These are phyloP conservation scores for Paspalum vaginatum DNA, from an alignment of 176 grass and related monocot species.

Conservation along the genomic window DNA sequence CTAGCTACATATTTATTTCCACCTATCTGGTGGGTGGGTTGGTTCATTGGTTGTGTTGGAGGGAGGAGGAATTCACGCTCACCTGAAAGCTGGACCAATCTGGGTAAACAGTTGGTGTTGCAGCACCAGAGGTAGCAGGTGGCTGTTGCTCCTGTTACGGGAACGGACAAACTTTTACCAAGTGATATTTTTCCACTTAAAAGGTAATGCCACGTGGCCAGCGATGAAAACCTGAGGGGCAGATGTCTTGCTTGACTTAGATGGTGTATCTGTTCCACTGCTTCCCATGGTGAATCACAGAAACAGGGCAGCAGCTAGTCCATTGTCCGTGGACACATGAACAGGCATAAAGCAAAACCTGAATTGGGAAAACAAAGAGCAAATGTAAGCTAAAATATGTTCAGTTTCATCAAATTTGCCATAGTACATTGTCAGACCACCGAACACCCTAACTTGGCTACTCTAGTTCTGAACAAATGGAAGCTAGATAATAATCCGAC, in stretches of 20 bases:
- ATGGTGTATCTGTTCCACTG: slow-evolving; percentile 60
- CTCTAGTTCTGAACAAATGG: neutral
- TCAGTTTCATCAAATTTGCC: neutral
- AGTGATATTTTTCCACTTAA: slow-evolving; percentile 1
- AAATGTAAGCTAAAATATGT: slow-evolving; percentile 29
- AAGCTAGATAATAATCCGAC: neutral
- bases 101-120: slow-evolving; percentile 63
- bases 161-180: slow-evolving; percentile 19
- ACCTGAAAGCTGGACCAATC: slow-evolving; percentile 96
- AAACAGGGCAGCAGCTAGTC: slow-evolving; percentile 29
- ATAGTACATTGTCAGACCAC: neutral
- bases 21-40: neutral
- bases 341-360: slow-evolving; percentile 45
- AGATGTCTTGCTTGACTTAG: slow-evolving; percentile 71
- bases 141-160: slow-evolving; percentile 77
- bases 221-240: slow-evolving; percentile 65
- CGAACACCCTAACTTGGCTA: slow-evolving; percentile 5
- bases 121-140: slow-evolving; percentile 52
- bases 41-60: neutral
- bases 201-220: slow-evolving; percentile 14
- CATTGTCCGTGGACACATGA: slow-evolving; percentile 40
- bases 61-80: neutral
- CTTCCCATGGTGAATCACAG: slow-evolving; percentile 67
- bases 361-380: slow-evolving; percentile 21
- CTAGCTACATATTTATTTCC: slow-evolving; percentile 8